A percentile compares a stretch with the other conserved stretches of the same genome.
phyloP scores from a whole-genome alignment of 371 early-diverging fungal species.

The Chytridiales sp. region DNA sequence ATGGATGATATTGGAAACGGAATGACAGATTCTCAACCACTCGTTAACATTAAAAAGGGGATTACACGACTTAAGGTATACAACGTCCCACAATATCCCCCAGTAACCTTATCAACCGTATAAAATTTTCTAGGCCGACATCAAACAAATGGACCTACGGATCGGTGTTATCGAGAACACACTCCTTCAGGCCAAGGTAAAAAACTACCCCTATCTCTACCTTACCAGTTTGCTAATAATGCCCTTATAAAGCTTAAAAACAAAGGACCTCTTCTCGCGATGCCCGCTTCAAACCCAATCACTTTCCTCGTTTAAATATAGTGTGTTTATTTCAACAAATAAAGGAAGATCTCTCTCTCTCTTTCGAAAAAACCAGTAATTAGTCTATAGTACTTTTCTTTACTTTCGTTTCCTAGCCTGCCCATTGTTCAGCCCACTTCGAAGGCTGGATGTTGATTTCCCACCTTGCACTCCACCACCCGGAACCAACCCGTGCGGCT shows the following conservation, averaged over 20 bases:
- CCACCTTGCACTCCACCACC: neutral
- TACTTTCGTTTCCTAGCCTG: too few species aligned
- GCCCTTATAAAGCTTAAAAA: slow-evolving; percentile 26
- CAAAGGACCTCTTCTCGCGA: slow-evolving; percentile 34
- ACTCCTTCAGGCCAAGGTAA: slow-evolving; percentile 46
- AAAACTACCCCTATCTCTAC: neutral
- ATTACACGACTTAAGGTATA: slow-evolving; percentile 44
- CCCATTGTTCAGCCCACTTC: too few species aligned
- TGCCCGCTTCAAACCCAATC: slow-evolving; percentile 24
- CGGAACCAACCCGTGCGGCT: too few species aligned
- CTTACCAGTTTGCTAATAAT: neutral
- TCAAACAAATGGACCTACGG: slow-evolving; percentile 58
- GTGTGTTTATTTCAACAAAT: too few species aligned
- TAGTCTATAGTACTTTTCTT: too few species aligned
- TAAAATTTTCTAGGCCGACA: slow-evolving; percentile 37
- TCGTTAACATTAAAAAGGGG: slow-evolving; percentile 52
- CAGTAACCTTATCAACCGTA: neutral
- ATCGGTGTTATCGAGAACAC: slow-evolving; percentile 56
- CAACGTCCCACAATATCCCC: neutral
- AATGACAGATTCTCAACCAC: slow-evolving; percentile 60
- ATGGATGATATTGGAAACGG: slow-evolving; percentile 60
- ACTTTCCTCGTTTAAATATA: slow-evolving; percentile 13
- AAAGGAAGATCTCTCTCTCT: too few species aligned
- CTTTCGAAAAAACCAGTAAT: too few species aligned
- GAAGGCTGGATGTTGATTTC: neutral